These are phyloP conservation scores for Albatrellus ellisii DNA, from an alignment of 768 basidiomycete species.

Conservation along the genomic window DNA sequence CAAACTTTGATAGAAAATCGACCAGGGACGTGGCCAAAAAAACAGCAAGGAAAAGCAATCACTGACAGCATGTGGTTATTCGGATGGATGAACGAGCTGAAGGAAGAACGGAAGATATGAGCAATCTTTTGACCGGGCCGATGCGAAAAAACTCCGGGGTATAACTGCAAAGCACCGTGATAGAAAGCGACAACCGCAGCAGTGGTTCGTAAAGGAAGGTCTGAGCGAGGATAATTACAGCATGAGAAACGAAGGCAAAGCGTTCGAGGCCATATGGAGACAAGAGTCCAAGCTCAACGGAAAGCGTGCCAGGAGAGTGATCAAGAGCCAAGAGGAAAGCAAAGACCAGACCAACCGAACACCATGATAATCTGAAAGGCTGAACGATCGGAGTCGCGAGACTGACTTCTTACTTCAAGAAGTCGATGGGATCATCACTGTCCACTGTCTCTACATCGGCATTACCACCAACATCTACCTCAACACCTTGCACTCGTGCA, in stretches of 20 bases:
- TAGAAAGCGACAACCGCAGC: background rate
- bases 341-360: too few relatives aligned
- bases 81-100: too few relatives aligned
- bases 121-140: too few relatives aligned
- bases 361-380: too few relatives aligned
- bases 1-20: too few relatives aligned
- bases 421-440: conserved; percentile 12
- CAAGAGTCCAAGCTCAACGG: background rate
- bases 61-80: too few relatives aligned
- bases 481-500: background rate
- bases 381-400: too few relatives aligned
- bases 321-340: too few relatives aligned
- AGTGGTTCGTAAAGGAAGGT: too few relatives aligned
- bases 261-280: background rate
- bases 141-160: background rate
- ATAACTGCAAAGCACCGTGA: background rate
- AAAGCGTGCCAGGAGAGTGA: background rate
- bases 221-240: background rate
- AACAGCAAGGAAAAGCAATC: too few relatives aligned
- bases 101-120: too few relatives aligned
- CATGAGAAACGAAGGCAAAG: background rate
- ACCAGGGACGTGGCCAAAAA: too few relatives aligned
- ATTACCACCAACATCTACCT: background rate
- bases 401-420: conserved; percentile 8
- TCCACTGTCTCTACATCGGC: conserved; percentile 2